Evolutionary conservation across 2,329 filamentous ascomycete genomes (phyloP).

Genomic region (Aspergillus viridinutans): DNA sequence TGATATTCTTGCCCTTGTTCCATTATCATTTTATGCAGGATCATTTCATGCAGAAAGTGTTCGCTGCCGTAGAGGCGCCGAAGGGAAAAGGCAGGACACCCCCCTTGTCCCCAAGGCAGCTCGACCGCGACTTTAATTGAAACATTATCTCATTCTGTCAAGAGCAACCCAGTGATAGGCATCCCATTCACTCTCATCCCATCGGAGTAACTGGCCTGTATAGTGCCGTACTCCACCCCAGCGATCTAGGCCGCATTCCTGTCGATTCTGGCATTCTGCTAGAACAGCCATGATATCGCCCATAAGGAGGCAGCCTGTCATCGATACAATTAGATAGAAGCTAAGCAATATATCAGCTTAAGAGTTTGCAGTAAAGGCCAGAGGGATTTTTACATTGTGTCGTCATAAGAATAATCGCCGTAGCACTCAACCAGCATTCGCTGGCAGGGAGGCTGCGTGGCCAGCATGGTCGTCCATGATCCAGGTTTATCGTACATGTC

Average conservation of each 20-base stretch:
- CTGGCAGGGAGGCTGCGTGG: conserved; percentile 6
- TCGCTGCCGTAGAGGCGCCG: not conserved
- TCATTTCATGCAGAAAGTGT: conserved; percentile 4
- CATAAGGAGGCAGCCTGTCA: not conserved
- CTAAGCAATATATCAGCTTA: not conserved
- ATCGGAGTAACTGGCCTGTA: not conserved
- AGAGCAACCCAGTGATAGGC: not conserved
- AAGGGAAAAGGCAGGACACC: conserved; percentile 3
- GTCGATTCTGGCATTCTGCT: conserved; percentile 6
- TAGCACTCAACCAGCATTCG: not conserved
- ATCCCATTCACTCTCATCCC: not conserved
- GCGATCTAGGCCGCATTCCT: conserved; percentile 2
- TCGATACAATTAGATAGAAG: conserved; percentile 1
- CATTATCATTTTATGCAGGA: conserved; percentile 3
- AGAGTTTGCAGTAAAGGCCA: not conserved
- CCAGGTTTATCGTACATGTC: conserved; percentile 1
- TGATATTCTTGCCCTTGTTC: not conserved
- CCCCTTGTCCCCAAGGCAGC: not conserved
- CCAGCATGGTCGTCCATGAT: conserved; percentile 5
- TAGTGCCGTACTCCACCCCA: not conserved
- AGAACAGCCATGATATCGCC: conserved; percentile 3
- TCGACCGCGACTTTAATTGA: conserved; percentile 3
- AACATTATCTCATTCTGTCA: not conserved
- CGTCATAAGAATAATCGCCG: not conserved
- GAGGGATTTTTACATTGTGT: not conserved